These are phyloP conservation scores for Mycena chlorophos DNA, from an alignment of 768 basidiomycete species.

Conservation along the genomic window DNA sequence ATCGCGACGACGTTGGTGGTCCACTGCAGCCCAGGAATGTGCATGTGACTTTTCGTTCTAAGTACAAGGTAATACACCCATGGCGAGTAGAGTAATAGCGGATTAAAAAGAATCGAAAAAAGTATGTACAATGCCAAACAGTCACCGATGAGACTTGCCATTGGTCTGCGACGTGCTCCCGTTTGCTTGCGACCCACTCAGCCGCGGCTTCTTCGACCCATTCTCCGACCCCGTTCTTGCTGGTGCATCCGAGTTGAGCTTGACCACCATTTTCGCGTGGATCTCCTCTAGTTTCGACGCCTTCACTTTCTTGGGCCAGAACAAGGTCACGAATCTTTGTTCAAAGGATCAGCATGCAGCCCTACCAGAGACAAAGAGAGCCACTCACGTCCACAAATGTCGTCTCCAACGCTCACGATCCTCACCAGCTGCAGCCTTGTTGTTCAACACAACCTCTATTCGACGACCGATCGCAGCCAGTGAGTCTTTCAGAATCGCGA, in stretches of 20 bases:
- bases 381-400: conserved; percentile 93
- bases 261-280: conserved; percentile 94
- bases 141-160: conserved; percentile 62
- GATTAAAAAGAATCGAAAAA: conserved; percentile 15
- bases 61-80: conserved; percentile 20
- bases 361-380: background rate
- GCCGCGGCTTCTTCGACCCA: conserved; percentile 60
- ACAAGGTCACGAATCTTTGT: conserved; percentile 85
- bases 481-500: conserved; percentile 93
- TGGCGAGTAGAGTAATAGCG: conserved; percentile 19
- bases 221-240: conserved; percentile 55
- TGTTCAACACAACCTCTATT: conserved; percentile 79
- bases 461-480: conserved; percentile 90
- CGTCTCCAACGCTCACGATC: conserved; percentile 86
- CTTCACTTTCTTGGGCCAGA: conserved; percentile 98
- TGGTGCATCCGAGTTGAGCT: conserved; percentile 61
- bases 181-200: conserved; percentile 34
- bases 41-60: conserved; percentile 13
- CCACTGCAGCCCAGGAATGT: background rate
- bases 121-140: conserved; percentile 2
- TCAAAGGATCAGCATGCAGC: conserved; percentile 6
- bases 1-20: background rate
- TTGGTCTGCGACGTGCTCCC: conserved; percentile 17
- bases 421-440: conserved; percentile 77
- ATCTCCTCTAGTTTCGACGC: conserved; percentile 92